phyloP scores from a whole-genome alignment of 2,329 filamentous ascomycete genomes.

The Aspergillus flavus region DNA sequence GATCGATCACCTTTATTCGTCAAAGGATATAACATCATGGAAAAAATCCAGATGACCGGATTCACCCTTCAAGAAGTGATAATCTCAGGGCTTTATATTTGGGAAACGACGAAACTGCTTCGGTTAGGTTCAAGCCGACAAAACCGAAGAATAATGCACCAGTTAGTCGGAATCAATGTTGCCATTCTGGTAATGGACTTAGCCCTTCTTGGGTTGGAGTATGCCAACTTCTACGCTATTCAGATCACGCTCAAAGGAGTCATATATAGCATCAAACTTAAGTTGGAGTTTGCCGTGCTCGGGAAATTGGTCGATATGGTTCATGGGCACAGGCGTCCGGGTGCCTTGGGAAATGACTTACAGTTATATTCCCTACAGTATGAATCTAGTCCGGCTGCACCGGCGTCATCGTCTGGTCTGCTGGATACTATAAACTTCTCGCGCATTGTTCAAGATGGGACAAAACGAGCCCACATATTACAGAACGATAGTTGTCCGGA shows the following conservation, averaged over 20 bases:
- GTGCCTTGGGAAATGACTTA: constrained; percentile 25
- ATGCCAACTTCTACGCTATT: constrained; percentile 43
- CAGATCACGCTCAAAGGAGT: constrained; percentile 47
- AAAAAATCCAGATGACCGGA: constrained; percentile 49
- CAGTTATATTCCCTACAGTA: constrained; percentile 25
- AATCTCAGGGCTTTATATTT: constrained; percentile 55
- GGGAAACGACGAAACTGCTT: constrained; percentile 55
- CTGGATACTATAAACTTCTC: not conserved
- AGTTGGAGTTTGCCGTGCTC: constrained; percentile 60
- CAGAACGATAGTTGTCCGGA: constrained; percentile 12
- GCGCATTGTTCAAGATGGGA: not conserved
- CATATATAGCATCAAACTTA: constrained; percentile 45
- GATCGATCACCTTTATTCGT: constrained; percentile 32
- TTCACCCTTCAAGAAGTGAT: constrained; percentile 51
- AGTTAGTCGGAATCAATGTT: constrained; percentile 51
- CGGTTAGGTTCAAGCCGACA: constrained; percentile 32
- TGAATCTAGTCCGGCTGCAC: constrained; percentile 10
- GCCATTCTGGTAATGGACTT: constrained; percentile 52
- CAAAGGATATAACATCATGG: constrained; percentile 48
- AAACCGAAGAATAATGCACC: constrained; percentile 43
- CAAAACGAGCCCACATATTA: not conserved
- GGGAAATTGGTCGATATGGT: constrained; percentile 48
- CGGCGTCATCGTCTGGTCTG: not conserved
- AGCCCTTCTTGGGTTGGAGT: constrained; percentile 43
- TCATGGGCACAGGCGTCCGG: constrained; percentile 29